Conservation (phyloP, 306 rosid genomes). For the barrel medic (Medicago truncatula) region DNA sequence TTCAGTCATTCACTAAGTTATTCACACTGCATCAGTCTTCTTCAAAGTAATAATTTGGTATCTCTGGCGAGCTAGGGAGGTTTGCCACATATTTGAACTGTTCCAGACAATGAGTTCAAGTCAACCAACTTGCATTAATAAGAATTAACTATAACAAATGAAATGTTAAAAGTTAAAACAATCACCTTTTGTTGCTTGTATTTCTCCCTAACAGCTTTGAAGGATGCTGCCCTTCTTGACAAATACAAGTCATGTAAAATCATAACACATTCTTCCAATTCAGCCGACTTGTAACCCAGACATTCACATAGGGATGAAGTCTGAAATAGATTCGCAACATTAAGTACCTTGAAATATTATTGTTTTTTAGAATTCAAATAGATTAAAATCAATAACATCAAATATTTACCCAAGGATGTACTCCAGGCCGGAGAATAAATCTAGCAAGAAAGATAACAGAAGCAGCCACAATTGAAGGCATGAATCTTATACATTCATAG, state of each 20-base stretch:
- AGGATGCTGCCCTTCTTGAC: constrained; percentile 68
- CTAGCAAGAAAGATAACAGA: constrained; percentile 74
- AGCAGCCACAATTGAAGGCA: constrained; percentile 83
- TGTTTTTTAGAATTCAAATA: not conserved
- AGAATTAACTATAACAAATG: not conserved
- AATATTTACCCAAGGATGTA: constrained; percentile 80
- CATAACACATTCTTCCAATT: constrained; percentile 65
- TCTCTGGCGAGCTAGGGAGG: constrained; percentile 70
- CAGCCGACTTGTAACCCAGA: constrained; percentile 56
- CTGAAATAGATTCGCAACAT: constrained; percentile 45
- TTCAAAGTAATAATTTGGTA: constrained; percentile 60
- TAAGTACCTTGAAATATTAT: constrained; percentile 11
- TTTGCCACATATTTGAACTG: constrained; percentile 83
- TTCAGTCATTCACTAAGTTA: not conserved
- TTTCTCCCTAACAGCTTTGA: constrained; percentile 67
- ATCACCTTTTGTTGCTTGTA: constrained; percentile 81
- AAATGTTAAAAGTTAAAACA: not conserved
- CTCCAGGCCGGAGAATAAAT: constrained; percentile 57
- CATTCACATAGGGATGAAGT: constrained; percentile 47
- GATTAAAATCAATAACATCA: not conserved
- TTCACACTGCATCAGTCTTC: constrained; percentile 10
- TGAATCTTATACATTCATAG: constrained; percentile 60
- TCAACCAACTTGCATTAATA: not conserved
- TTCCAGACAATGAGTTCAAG: constrained; percentile 2
- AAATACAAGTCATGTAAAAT: constrained; percentile 68